These are phyloP conservation scores for Candida arabinofermentans DNA, from an alignment of 805 yeast genomes.

Conservation along the genomic window DNA sequence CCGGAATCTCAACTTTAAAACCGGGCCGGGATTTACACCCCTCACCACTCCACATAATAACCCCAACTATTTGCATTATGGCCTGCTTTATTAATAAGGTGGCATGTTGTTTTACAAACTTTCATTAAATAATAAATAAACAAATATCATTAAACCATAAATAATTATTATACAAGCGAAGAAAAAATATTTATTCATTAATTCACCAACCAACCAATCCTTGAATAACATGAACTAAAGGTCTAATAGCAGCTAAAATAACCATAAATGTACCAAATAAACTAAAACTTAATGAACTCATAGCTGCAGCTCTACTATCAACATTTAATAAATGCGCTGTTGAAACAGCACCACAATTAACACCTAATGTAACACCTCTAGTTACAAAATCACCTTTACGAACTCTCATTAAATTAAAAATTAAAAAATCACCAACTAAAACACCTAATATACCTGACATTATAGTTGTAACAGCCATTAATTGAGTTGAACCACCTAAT, in stretches of 20 bases:
- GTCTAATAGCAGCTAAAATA: slow-evolving; percentile 57
- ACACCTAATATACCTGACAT: slow-evolving; percentile 76
- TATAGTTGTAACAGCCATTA: slow-evolving; percentile 77
- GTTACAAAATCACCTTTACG: slow-evolving; percentile 65
- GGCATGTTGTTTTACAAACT: no score
- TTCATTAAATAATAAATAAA: background rate
- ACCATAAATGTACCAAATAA: slow-evolving; percentile 73
- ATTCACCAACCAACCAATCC: slow-evolving; percentile 42
- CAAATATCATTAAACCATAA: background rate
- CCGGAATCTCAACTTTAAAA: no score
- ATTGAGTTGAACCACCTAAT: slow-evolving; percentile 61
- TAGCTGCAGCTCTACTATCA: slow-evolving; percentile 79
- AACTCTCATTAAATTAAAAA: slow-evolving; percentile 42
- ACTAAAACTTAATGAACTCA: slow-evolving; percentile 68
- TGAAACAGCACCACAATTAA: slow-evolving; percentile 79
- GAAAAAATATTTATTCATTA: background rate
- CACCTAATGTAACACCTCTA: slow-evolving; percentile 71
- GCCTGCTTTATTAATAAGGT: no score
- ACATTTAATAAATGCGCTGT: slow-evolving; percentile 67
- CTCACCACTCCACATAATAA: no score
- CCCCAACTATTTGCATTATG: no score
- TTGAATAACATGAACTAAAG: slow-evolving; percentile 45
- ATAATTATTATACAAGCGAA: background rate
- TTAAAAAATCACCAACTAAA: slow-evolving; percentile 53
- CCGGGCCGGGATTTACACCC: no score